Evolutionary conservation across 768 basidiomycete genomes (phyloP).

Genomic region (Lactifluus piperatus): DNA sequence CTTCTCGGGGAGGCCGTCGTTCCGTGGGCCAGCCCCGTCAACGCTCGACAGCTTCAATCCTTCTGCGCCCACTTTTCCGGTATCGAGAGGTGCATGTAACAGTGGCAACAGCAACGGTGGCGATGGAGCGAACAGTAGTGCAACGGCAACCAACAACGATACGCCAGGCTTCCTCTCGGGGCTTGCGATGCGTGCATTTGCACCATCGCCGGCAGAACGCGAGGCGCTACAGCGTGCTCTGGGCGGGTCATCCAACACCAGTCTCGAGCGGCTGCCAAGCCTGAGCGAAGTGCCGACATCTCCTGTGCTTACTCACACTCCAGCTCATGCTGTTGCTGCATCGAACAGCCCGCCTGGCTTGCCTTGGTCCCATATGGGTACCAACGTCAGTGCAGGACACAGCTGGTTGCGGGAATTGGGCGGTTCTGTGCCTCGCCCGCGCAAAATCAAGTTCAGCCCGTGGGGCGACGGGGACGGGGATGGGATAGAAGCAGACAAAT

Average conservation of each 20-base stretch:
- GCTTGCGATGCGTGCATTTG: constrained; percentile 65
- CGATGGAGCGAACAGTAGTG: not conserved
- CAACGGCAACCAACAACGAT: not conserved
- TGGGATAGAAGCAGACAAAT: constrained; percentile 8
- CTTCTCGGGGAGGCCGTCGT: constrained; percentile 30
- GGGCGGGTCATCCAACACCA: constrained; percentile 63
- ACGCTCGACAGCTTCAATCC: constrained; percentile 20
- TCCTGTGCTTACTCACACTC: constrained; percentile 43
- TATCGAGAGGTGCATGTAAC: not conserved
- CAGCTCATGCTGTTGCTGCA: not conserved
- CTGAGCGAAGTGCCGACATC: constrained; percentile 71
- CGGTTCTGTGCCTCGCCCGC: constrained; percentile 46
- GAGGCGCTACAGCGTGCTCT: constrained; percentile 76
- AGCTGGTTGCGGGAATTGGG: constrained; percentile 46
- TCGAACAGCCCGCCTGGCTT: constrained; percentile 21
- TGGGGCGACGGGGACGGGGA: constrained; percentile 65
- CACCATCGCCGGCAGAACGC: constrained; percentile 81
- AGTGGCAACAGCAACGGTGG: not conserved
- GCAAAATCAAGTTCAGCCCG: constrained; percentile 70
- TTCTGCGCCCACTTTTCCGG: constrained; percentile 1
- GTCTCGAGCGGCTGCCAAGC: constrained; percentile 70
- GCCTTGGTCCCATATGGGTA: constrained; percentile 9
- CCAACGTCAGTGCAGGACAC: constrained; percentile 32
- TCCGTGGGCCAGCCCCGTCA: constrained; percentile 13
- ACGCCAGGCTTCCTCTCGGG: constrained; percentile 26